Evolutionary conservation across 495 filamentous ascomycete species (phyloP), one percentile per base, ranked within the genome.

Genomic region (Penicillium odoratum): DNA sequence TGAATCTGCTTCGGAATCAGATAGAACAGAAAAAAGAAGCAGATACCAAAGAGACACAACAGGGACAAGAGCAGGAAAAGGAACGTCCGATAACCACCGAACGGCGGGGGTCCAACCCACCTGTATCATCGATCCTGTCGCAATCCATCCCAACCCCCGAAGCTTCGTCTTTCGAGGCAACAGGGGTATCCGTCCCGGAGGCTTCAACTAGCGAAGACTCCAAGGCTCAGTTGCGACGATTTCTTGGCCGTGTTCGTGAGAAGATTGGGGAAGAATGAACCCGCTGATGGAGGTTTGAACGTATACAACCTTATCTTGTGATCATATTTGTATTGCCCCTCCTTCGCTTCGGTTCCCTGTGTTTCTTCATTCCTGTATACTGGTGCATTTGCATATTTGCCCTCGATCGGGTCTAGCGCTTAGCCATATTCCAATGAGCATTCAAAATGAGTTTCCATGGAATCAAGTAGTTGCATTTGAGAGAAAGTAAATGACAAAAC

Each of bases 181-280:
- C 61, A 10, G 64, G 64, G 2, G 51, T 60, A 28, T 45, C 62
- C 13, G 34, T 55, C 43, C 21, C 61, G 3, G 66, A 68, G 26
- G 52, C 62, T 21, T 15, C 48, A 8, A 21, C 59, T 11, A 28
- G 40, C 29, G 48, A 21, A 7, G 68, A 55, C 49, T 63, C 70
- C 15, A 54, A 51, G 36, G 42, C 60, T 18, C 65, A 65, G 15
- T 49, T 74, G 43, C 63, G 63, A 9, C 60, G 51, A 30, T 50
- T 73, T 9, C 55, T 73, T 34, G 56, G 28, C 44, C 63, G 68
- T 38, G 63, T 58, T 9, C 63, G 62, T 40, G 60, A 64, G 1
- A 66, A 60, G 31, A 10, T 42, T 45, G 60, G 43, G 8, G 51
- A 59, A 51, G 58, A 28, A 56, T 28, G 18, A 18, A 28, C 31